Conservation (phyloP, 257 asterid genomes). For the Solanum virginianum region DNA sequence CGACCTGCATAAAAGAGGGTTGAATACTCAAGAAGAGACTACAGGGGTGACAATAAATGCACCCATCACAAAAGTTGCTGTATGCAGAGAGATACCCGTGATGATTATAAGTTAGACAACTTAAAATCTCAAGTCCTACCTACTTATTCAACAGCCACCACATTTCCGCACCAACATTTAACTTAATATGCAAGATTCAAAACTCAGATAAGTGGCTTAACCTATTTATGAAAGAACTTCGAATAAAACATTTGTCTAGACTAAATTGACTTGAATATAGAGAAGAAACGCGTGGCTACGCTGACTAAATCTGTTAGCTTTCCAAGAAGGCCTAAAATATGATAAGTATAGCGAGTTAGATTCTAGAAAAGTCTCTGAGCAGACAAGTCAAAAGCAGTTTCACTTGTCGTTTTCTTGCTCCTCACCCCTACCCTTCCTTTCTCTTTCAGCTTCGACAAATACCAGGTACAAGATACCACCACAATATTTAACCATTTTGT, state of each 20-base stretch:
- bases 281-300: not conserved
- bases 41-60: not conserved
- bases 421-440: not conserved
- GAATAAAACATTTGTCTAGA: not conserved
- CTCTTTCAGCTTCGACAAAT: not conserved
- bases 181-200: not conserved
- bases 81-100: not conserved
- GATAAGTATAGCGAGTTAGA: not conserved
- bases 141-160: not conserved
- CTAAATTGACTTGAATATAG: not conserved
- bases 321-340: not conserved
- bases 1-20: conserved; percentile 44
- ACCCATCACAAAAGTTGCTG: not conserved
- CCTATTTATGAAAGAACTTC: not conserved
- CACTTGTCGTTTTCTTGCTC: not conserved
- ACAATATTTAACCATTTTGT: not conserved
- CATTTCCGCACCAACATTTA: not conserved
- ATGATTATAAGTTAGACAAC: not conserved
- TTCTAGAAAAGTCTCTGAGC: not conserved
- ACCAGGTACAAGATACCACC: not conserved
- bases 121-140: not conserved
- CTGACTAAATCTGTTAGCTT: not conserved
- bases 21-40: not conserved
- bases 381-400: not conserved
- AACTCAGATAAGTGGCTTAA: not conserved